Conservation (phyloP, 2,329 filamentous ascomycete genomes). For the Cadophora malorum region DNA sequence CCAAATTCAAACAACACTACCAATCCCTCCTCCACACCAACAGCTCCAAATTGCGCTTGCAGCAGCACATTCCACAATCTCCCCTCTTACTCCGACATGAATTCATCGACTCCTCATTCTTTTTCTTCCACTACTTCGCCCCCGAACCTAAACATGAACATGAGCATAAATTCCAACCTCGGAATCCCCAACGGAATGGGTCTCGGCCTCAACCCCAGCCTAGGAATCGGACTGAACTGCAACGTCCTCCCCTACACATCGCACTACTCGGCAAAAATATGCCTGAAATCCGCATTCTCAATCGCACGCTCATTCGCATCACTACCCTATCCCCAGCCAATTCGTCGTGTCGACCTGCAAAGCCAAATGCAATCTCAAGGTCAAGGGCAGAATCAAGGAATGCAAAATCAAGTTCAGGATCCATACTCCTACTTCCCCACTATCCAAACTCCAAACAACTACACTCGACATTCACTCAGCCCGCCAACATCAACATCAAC, state of each 20-base stretch:
- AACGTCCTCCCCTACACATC: slow-evolving; percentile 52
- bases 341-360: background rate
- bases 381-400: background rate
- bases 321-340: slow-evolving; percentile 51
- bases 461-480: background rate
- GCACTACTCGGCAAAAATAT: slow-evolving; percentile 56
- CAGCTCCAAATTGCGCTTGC: slow-evolving; percentile 31
- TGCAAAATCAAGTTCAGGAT: slow-evolving; percentile 12
- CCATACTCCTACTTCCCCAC: slow-evolving; percentile 22
- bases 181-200: background rate
- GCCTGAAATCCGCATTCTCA: slow-evolving; percentile 55
- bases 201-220: background rate
- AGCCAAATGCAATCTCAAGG: background rate
- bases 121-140: background rate
- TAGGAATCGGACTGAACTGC: slow-evolving; percentile 16
- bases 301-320: slow-evolving; percentile 54
- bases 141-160: background rate
- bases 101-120: slow-evolving; percentile 14
- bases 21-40: slow-evolving; percentile 6
- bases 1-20: slow-evolving; percentile 15
- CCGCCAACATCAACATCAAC: background rate
- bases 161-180: background rate
- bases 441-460: slow-evolving; percentile 8
- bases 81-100: slow-evolving; percentile 20
- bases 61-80: slow-evolving; percentile 33